Percentiles rank a stretch among this genome's conserved stretches.
Evolutionary conservation across 257 asterid genomes (phyloP).

Genomic region (Fraxinus excelsior): DNA sequence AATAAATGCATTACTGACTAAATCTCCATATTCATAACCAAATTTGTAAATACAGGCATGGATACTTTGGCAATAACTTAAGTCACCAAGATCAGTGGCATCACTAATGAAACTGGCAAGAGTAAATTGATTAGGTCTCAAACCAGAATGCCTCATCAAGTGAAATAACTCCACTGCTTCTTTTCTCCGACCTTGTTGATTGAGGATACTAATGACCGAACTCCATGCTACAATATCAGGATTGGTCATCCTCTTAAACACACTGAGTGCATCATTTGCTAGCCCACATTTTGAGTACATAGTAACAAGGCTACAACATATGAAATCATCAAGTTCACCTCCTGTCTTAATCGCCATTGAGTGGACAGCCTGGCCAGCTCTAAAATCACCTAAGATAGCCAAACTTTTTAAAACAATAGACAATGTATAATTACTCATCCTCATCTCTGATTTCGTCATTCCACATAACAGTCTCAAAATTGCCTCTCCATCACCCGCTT

Average conservation of each 20-base stretch:
- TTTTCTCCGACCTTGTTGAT: slow-evolving; percentile 67
- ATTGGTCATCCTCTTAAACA: slow-evolving; percentile 51
- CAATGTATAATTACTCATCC: slow-evolving; percentile 60
- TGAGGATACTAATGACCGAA: slow-evolving; percentile 69
- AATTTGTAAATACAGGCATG: slow-evolving; percentile 72
- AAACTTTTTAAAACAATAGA: slow-evolving; percentile 78
- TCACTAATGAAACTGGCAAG: slow-evolving; percentile 65
- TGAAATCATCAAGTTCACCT: slow-evolving; percentile 62
- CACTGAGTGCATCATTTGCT: slow-evolving; percentile 61
- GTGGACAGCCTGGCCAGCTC: slow-evolving; percentile 66
- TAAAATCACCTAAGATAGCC: slow-evolving; percentile 46
- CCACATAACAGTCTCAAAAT: slow-evolving; percentile 52
- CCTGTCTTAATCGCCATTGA: slow-evolving; percentile 64
- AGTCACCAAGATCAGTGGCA: slow-evolving; percentile 62
- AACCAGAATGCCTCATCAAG: slow-evolving; percentile 59
- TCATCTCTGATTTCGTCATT: slow-evolving; percentile 60
- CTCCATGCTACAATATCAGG: slow-evolving; percentile 87
- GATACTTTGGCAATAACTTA: slow-evolving; percentile 60
- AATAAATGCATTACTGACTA: slow-evolving; percentile 71
- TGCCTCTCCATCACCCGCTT: slow-evolving; percentile 61
- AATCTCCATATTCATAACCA: slow-evolving; percentile 53
- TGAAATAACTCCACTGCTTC: slow-evolving; percentile 65
- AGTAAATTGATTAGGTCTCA: slow-evolving; percentile 75
- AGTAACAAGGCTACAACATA: slow-evolving; percentile 68
- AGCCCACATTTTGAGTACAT: slow-evolving; percentile 77